A percentile compares a stretch with the other conserved stretches of the same genome.
Evolutionary conservation across 306 rosid species (phyloP).

Genomic region (Medicago arabica): DNA sequence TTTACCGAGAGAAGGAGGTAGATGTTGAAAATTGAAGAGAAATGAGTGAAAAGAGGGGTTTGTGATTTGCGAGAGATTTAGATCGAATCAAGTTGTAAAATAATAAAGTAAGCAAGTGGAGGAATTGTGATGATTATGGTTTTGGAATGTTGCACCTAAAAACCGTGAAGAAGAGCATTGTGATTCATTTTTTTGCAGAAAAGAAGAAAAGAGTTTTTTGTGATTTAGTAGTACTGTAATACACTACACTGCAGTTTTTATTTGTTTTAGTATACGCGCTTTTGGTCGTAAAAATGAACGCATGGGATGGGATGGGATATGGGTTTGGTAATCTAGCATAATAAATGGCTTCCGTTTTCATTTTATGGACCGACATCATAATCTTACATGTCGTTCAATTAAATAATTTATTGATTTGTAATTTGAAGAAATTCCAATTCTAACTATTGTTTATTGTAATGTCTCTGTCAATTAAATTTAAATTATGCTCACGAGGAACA

Average conservation of each 20-base stretch:
- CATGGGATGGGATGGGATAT: not conserved
- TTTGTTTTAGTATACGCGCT: not conserved
- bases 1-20: slow-evolving; percentile 29
- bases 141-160: too few relatives aligned
- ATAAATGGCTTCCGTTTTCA: not conserved
- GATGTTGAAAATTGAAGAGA: slow-evolving; percentile 17
- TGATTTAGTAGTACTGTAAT: not conserved
- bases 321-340: slow-evolving; percentile 1
- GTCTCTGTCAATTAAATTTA: too few relatives aligned
- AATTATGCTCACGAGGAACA: too few relatives aligned
- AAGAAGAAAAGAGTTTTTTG: not conserved
- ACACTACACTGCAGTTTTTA: not conserved
- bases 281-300: not conserved
- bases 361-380: too few relatives aligned
- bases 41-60: not conserved
- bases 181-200: not conserved
- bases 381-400: too few relatives aligned
- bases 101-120: too few relatives aligned
- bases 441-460: too few relatives aligned
- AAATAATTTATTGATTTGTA: too few relatives aligned
- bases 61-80: slow-evolving; percentile 39
- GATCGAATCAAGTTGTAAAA: slow-evolving; percentile 35
- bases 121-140: too few relatives aligned
- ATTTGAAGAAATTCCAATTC: too few relatives aligned
- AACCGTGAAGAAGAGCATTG: not conserved